Conservation (phyloP, 352 stramenopile species). For the Phytophthora hybrid region DNA sequence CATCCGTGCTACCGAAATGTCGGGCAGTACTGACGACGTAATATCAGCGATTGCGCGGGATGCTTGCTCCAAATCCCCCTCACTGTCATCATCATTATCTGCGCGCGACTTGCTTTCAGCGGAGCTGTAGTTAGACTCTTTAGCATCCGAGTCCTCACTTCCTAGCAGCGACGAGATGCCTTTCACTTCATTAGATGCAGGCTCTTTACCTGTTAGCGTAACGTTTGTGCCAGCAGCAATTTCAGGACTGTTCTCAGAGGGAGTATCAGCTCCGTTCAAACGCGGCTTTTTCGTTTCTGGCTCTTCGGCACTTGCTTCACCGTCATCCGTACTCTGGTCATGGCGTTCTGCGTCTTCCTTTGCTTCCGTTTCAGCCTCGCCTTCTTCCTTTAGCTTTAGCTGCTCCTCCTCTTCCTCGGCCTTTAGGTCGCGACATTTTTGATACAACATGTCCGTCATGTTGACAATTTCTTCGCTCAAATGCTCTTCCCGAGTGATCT, state of each 20-base stretch:
- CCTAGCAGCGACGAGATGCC: conserved; percentile 48
- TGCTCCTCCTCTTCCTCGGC: conserved; percentile 58
- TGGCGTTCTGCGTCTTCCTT: conserved; percentile 27
- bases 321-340: conserved; percentile 16
- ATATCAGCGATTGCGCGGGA: conserved; percentile 52
- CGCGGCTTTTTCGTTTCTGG: conserved; percentile 51
- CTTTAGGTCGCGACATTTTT: conserved; percentile 63
- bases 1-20: conserved; percentile 30
- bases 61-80: conserved; percentile 44
- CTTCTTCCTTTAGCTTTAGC: conserved; percentile 39
- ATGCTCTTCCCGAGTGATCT: conserved; percentile 70
- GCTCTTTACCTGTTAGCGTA: conserved; percentile 9
- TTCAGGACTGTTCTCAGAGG: conserved; percentile 16
- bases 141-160: conserved; percentile 41
- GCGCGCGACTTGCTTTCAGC: conserved; percentile 28
- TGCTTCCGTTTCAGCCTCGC: conserved; percentile 31
- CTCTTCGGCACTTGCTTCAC: conserved; percentile 35
- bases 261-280: conserved; percentile 12
- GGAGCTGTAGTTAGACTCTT: conserved; percentile 33
- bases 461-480: conserved; percentile 62
- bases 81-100: conserved; percentile 43
- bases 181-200: conserved; percentile 36
- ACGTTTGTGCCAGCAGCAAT: background rate
- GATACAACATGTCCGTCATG: conserved; percentile 61
- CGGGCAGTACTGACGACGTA: conserved; percentile 43